Evolutionary conservation across 2,329 filamentous ascomycete species (phyloP), one percentile per base, ranked within the genome.

Genomic region (Neopestalotiopsis rosae): DNA sequence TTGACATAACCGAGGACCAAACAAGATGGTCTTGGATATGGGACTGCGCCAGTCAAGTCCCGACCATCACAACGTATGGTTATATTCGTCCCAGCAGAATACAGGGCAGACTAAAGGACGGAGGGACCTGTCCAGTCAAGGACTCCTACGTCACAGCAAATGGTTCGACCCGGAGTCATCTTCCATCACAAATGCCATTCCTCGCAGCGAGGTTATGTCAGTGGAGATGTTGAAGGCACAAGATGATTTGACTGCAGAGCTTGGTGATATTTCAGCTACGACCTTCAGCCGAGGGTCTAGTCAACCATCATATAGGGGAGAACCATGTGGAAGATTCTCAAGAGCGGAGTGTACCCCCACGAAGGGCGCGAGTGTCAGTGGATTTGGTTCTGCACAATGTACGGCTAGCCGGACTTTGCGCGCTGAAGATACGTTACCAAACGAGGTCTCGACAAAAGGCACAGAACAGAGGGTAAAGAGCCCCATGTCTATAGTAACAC

Each of bases 21-120:
- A 59, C 57, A 59, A 13, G 28, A 58, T 66, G 52, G 45, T 56
- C 49, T 13, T 66, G 20, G 64, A 58, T 5, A 30, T 66, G 34
- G 52, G 20, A 13, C 7, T 38, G 14, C 64, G 42, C 64, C 45
- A 58, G 62, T 6, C 38, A 13, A 45, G 24, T 30, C 38, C 40
- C n/a, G 62, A 30, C 20, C 62, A 52, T 49, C 40, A 42, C 42
- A 28, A 49, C 30, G 13, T 3, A 34, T 42, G 6, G 20, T 12
- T 24, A 13, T 56, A 56, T 28, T 14, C 24, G 7, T 38, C 32
- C 4, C 38, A 28, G 17, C 62, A 49, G 24, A 34, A 14, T 2
- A 10, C n/a, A 13, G 57, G 30, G 13, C 13, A 24, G 30, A 28
- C n/a, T 7, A 17, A 52, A 3, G 45, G 3, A n/a, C n/a, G 6